Percentiles rank a stretch among this genome's conserved stretches.
phyloP scores from a whole-genome alignment of 2,329 filamentous ascomycete genomes.

The Hysterium pulicare region DNA sequence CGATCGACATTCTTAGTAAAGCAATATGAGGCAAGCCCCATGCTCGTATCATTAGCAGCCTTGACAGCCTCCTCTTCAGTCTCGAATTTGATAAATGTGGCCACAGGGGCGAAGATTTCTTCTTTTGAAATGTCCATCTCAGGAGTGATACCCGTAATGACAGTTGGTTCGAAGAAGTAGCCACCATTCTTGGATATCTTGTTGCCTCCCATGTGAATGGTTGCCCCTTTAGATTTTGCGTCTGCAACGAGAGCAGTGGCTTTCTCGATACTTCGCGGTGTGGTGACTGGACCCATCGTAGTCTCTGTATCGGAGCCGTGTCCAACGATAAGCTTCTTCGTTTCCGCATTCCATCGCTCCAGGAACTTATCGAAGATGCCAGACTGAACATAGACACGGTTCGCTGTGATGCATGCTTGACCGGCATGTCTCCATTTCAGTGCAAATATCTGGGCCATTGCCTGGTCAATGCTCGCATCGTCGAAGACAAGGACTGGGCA shows the following conservation, averaged over 20 bases:
- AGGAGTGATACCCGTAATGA: conserved; percentile 57
- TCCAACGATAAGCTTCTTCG: conserved; percentile 55
- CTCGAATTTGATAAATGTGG: conserved; percentile 62
- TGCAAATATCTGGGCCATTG: conserved; percentile 44
- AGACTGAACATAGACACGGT: conserved; percentile 62
- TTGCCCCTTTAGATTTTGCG: conserved; percentile 61
- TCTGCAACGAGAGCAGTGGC: conserved; percentile 60
- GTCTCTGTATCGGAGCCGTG: conserved; percentile 57
- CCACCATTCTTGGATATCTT: conserved; percentile 48
- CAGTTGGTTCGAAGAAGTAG: conserved; percentile 69
- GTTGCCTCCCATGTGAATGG: conserved; percentile 60
- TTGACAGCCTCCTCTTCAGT: conserved; percentile 62
- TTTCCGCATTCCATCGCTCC: conserved; percentile 50
- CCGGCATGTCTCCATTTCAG: conserved; percentile 60
- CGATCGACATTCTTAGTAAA: conserved; percentile 68
- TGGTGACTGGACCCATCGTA: conserved; percentile 61
- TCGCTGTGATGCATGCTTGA: conserved; percentile 64
- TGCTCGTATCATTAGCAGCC: conserved; percentile 58
- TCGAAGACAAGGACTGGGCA: conserved; percentile 64
- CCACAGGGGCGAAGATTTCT: conserved; percentile 64
- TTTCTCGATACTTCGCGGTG: conserved; percentile 54
- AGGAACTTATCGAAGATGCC: conserved; percentile 62
- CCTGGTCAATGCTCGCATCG: conserved; percentile 59
- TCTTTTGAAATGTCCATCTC: conserved; percentile 58
- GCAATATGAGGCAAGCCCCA: conserved; percentile 65